Conservation (phyloP, 2,329 filamentous ascomycete species). For the Cordyceps tenuipes region DNA sequence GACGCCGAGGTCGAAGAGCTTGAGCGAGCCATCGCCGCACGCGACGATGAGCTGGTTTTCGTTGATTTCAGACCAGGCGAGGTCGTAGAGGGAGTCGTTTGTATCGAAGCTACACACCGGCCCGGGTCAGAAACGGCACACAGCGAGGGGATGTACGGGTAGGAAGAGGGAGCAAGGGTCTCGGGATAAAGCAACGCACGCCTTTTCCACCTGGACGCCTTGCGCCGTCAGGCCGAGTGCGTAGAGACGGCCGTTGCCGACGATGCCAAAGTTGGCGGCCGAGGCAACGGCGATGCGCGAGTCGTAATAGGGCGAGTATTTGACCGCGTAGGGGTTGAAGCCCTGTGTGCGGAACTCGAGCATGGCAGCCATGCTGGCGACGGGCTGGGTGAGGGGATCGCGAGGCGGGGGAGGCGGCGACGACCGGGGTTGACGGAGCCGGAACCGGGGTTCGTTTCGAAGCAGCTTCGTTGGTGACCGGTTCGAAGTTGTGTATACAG, state of each 20-base stretch:
- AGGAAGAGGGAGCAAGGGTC: neutral
- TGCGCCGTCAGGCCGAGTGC: conserved; percentile 73
- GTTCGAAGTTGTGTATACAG: no score
- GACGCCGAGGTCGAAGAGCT: conserved; percentile 81
- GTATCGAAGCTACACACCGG: conserved; percentile 67
- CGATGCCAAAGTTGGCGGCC: conserved; percentile 92
- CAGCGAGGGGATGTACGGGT: neutral
- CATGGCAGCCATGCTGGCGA: conserved; percentile 52
- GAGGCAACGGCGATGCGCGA: conserved; percentile 83
- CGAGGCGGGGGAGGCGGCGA: neutral
- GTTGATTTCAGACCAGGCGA: conserved; percentile 91
- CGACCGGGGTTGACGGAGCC: neutral
- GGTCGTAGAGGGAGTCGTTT: conserved; percentile 92
- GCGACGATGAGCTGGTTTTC: conserved; percentile 88
- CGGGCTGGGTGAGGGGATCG: conserved; percentile 1
- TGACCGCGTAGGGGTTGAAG: conserved; percentile 93
- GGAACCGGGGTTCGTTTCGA: no score
- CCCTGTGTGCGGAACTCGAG: conserved; percentile 90
- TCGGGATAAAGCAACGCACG: conserved; percentile 35
- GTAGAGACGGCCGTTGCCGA: conserved; percentile 88
- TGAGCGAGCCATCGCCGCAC: conserved; percentile 87
- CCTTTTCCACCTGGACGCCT: conserved; percentile 78
- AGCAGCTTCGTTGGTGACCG: neutral
- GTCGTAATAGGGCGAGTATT: conserved; percentile 98
- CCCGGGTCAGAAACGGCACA: neutral